Evolutionary conservation across 2,329 filamentous ascomycete genomes (phyloP).

Genomic region (Pseudogymnoascus sp.): DNA sequence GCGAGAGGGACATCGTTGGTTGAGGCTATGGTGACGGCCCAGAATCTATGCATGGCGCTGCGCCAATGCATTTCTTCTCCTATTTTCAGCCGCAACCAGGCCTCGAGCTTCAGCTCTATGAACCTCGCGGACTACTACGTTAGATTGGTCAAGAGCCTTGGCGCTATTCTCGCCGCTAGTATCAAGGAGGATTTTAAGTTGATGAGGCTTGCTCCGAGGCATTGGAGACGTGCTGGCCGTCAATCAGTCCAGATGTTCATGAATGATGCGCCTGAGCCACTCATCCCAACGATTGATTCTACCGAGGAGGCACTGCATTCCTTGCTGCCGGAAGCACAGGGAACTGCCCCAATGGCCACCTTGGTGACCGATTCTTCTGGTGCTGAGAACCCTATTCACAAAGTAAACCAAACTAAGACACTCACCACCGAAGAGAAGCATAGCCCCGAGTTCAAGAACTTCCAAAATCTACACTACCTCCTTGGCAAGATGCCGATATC

Average conservation of each 20-base stretch:
- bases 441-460: conserved; percentile 59
- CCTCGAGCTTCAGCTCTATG: conserved; percentile 63
- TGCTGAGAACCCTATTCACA: conserved; percentile 10
- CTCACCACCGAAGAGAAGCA: conserved; percentile 3
- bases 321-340: conserved; percentile 15
- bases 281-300: conserved; percentile 10
- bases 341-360: conserved; percentile 8
- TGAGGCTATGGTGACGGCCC: conserved; percentile 70
- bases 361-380: neutral
- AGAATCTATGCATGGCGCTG: conserved; percentile 69
- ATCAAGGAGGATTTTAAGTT: conserved; percentile 80
- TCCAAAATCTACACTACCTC: conserved; percentile 66
- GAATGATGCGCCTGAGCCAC: neutral
- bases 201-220: conserved; percentile 64
- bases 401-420: neutral
- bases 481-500: conserved; percentile 72
- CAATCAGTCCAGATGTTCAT: neutral
- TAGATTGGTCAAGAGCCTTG: conserved; percentile 66
- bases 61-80: conserved; percentile 64
- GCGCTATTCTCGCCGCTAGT: conserved; percentile 69
- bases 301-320: conserved; percentile 27
- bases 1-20: conserved; percentile 66
- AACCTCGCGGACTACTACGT: conserved; percentile 83
- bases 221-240: conserved; percentile 41
- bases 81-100: conserved; percentile 45